Evolutionary conservation across 106 monocot genomes (phyloP), one percentile per base, ranked within the genome.

Genomic region (Acorus gramineus): DNA sequence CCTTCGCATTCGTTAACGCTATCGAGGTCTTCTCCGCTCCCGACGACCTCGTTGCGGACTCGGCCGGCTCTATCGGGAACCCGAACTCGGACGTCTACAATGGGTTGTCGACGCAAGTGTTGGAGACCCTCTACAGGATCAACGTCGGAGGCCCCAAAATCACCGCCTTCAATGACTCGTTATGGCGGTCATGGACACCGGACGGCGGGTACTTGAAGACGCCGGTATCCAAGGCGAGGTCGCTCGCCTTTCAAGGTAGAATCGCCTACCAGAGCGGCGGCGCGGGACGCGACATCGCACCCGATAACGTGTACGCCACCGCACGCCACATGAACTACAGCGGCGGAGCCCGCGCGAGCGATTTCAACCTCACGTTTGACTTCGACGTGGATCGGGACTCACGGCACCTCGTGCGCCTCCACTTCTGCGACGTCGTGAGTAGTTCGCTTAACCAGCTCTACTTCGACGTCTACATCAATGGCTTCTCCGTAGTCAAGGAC

Each of bases 131-230:
- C 4, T 80, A 81, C 60, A 64, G 91, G 75, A 55, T 92, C 52
- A 98, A 91, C 52, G 79, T 88, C 5, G 96, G 88, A 0, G 96
- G 96, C 4, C 73, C 67, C 8, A 91, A 85, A 60, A 77, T 98
- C 61, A 98, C 96, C 0, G 81, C 91, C 11, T 91, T 83, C 57
- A 98, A 91, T 49, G 96, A 92, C 56, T 83, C 91, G 9, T 59
- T 92, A 1, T 98, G 96, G 96, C 81, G 96, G 71, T 83, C 78
- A 44, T 98, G 96, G 96, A 11, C 71, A 56, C 74, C 91, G 14
- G 92, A 98, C 11, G 42, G 44, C 4, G 70, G 28, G 0, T 84
- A 85, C 56, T 56, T 81, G 6, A 46, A 73, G 9, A 56, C 66
- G 2, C 28, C 61, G 28, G 28, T 28, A 28, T 28, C 28, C 28